These are phyloP conservation scores for Saccharomycopsis schoenii DNA, from an alignment of 805 yeast genomes.

Conservation along the genomic window DNA sequence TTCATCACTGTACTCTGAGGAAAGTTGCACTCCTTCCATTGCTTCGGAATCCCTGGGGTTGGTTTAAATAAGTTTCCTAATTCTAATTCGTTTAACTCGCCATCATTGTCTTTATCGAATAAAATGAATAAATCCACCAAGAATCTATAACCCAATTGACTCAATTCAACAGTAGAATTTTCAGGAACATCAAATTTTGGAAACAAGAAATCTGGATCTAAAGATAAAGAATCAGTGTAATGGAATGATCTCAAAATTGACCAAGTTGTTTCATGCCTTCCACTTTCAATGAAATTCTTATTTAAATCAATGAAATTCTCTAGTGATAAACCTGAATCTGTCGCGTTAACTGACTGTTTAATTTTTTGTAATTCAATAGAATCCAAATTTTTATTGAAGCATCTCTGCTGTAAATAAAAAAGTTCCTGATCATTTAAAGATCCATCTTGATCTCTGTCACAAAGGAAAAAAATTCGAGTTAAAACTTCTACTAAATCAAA, in stretches of 20 bases:
- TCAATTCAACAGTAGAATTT: constrained; percentile 75
- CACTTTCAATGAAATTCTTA: constrained; percentile 77
- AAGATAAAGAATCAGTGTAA: constrained; percentile 84
- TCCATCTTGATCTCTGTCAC: constrained; percentile 91
- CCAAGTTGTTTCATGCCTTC: constrained; percentile 97
- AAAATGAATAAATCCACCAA: constrained; percentile 80
- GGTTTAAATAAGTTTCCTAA: constrained; percentile 63
- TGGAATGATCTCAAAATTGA: constrained; percentile 81
- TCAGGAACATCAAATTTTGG: constrained; percentile 71
- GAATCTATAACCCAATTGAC: constrained; percentile 87
- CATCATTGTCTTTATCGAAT: constrained; percentile 93
- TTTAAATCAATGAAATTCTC: constrained; percentile 73
- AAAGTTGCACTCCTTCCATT: constrained; percentile 80
- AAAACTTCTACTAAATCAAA: constrained; percentile 70
- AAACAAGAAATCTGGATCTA: constrained; percentile 67
- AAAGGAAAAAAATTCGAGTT: constrained; percentile 68
- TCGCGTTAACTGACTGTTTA: constrained; percentile 27
- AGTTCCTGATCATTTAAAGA: constrained; percentile 64
- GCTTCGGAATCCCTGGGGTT: constrained; percentile 84
- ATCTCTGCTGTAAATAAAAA: constrained; percentile 54
- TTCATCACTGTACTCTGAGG: constrained; percentile 85
- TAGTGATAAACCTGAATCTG: constrained; percentile 46
- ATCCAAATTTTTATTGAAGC: constrained; percentile 50
- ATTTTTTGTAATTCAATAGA: constrained; percentile 34
- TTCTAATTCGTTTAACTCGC: constrained; percentile 77